Percentiles rank a stretch among this genome's conserved stretches.
These are phyloP conservation scores for Coprinopsis sp. DNA, from an alignment of 768 basidiomycete species.

Conservation along the genomic window DNA sequence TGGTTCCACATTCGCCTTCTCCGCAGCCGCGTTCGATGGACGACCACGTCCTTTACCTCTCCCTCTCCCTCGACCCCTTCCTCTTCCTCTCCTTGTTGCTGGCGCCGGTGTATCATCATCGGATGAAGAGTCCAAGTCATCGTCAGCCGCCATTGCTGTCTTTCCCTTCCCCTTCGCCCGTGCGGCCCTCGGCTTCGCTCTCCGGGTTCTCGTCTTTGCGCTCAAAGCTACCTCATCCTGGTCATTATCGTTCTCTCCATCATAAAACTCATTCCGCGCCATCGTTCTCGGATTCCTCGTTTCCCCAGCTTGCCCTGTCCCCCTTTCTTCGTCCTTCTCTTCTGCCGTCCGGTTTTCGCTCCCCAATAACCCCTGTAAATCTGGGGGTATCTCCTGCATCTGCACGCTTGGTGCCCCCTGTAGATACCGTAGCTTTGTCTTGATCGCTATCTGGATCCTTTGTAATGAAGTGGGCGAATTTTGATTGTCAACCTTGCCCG, in stretches of 20 bases:
- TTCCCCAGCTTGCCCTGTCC: conserved; percentile 54
- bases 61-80: conserved; percentile 29
- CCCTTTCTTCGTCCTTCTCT: conserved; percentile 65
- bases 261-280: conserved; percentile 67
- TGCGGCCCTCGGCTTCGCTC: conserved; percentile 24
- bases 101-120: conserved; percentile 11
- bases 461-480: conserved; percentile 82
- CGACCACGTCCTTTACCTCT: conserved; percentile 32
- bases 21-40: conserved; percentile 18
- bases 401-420: conserved; percentile 95
- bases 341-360: conserved; percentile 66
- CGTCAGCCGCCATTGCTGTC: conserved; percentile 13
- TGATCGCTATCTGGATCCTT: conserved; percentile 78
- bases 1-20: conserved; percentile 19
- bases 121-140: conserved; percentile 13
- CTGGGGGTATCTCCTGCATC: conserved; percentile 95
- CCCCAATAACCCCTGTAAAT: conserved; percentile 71
- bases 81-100: conserved; percentile 26
- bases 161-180: conserved; percentile 22
- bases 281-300: conserved; percentile 46
- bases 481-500: conserved; percentile 88
- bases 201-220: conserved; percentile 17
- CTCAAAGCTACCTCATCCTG: conserved; percentile 28
- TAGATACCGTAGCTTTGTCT: conserved; percentile 85
- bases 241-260: conserved; percentile 68